Conservation (phyloP, 2,329 filamentous ascomycete species). For the Ceratocystis smalleyi region DNA sequence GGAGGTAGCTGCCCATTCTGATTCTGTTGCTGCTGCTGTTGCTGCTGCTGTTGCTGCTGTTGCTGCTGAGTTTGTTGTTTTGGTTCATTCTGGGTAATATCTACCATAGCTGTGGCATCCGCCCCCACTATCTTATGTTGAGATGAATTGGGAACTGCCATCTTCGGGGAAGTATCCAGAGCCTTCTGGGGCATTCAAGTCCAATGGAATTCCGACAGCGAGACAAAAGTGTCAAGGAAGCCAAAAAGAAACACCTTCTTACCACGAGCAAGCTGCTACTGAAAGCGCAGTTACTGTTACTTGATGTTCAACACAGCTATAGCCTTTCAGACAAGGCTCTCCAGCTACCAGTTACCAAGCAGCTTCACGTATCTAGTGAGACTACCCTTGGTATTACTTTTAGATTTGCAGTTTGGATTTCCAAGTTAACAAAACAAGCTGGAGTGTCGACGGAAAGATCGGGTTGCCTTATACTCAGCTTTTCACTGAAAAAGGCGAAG, state of each 20-base stretch:
- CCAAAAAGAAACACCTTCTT: neutral
- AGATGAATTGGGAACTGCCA: slow-evolving; percentile 13
- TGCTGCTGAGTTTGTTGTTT: slow-evolving; percentile 3
- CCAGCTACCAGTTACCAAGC: neutral
- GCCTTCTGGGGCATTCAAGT: neutral
- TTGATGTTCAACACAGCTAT: neutral
- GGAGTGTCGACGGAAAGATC: no score
- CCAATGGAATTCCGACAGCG: neutral
- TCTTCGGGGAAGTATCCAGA: neutral
- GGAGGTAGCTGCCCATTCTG: neutral
- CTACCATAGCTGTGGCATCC: neutral
- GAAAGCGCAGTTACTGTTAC: neutral
- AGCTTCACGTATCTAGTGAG: neutral
- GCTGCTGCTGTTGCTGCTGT: neutral
- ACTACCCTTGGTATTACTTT: neutral
- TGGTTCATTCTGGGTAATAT: slow-evolving; percentile 4
- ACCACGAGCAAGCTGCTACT: neutral
- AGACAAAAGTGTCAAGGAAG: neutral
- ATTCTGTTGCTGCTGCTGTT: neutral
- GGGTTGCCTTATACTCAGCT: neutral
- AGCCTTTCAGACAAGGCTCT: neutral
- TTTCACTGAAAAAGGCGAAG: neutral
- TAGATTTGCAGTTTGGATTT: no score
- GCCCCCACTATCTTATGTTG: slow-evolving; percentile 7
- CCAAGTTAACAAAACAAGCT: no score